phyloP scores from a whole-genome alignment of 257 asterid genomes.

The Prunella vulgaris region DNA sequence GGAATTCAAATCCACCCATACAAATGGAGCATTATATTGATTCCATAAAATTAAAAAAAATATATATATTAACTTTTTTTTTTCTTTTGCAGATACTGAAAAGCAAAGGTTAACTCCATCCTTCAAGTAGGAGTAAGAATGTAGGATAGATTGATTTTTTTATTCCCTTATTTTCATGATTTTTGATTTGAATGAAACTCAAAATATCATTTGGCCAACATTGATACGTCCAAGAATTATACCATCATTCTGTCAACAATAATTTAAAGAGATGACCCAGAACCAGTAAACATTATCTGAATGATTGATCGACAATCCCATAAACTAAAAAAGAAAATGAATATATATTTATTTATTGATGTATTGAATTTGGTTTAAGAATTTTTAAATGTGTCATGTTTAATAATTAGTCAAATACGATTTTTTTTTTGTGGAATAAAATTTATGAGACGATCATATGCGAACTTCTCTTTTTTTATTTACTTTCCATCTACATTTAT shows the following conservation, averaged over 20 bases:
- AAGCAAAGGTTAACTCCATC: constrained; percentile 11
- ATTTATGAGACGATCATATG: no score
- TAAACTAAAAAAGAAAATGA: neutral
- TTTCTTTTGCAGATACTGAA: neutral
- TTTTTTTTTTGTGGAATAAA: no score
- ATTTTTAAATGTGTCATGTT: no score
- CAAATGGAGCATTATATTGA: no score
- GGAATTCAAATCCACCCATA: no score
- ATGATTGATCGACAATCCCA: neutral
- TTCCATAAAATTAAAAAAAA: no score
- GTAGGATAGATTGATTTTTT: neutral
- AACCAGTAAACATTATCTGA: neutral
- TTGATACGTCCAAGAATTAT: neutral
- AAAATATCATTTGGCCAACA: neutral
- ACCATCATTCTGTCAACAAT: neutral
- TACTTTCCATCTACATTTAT: neutral
- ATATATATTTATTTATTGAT: no score
- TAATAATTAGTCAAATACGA: no score
- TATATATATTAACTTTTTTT: neutral
- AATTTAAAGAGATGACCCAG: neutral
- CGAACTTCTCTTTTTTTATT: no score
- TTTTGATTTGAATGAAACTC: neutral
- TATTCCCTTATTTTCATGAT: no score
- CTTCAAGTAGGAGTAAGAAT: no score
- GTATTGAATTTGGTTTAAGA: no score